Base-by-base conservation (phyloP, 2,329 filamentous ascomycete species). In the Sordariomycetes sp. region DNA sequence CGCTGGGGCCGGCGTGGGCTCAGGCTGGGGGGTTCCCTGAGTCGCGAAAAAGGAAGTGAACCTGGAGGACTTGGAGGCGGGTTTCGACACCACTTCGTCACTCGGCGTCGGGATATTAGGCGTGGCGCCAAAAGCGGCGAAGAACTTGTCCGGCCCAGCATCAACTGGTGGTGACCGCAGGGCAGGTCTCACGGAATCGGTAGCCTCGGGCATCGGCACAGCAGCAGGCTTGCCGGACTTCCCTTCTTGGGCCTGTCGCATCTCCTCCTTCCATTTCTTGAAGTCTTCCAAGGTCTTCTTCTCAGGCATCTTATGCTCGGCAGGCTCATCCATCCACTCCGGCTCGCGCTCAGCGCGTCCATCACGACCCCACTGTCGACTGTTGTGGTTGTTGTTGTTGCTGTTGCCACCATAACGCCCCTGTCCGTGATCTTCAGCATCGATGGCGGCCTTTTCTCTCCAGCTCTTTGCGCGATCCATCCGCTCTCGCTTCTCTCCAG, bases 181-280 rank as follows among this genome's bases (percentile, higher is more conserved):
- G 42, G 74, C 67, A 24, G 67, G 59, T 37, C 70, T 72, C 39
- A 75, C 69, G 8, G n/a, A n/a, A n/a, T n/a, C n/a, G 12, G 51
- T 48, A 16, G 58, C 46, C 20, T 58, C 61, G 14, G 57, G 38
- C 29, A 57, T 48, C 14, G 59, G 47, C 4, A 54, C 37, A 23
- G 48, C 40, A 11, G 46, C 39, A 5, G 58, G 47, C 36, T 27
- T 5, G 51, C 41, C 31, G 53, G 33, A 7, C 46, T 49, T 29
- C 49, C 54, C 39, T 53, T 60, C 47, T 68, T 75, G 41, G 75
- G 71, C 25, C 78, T 79, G 57, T 84, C n/a, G 90, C 86, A 93
- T 93, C 42, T 72, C 73, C 47, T 93, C 86, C 70, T 94, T 94
- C 78, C 90, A 95, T 45, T 85, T 85, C 60, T 93, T 82, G 56